phyloP scores from a whole-genome alignment of 176 grass and related monocot genomes.

The Carex parvula region DNA sequence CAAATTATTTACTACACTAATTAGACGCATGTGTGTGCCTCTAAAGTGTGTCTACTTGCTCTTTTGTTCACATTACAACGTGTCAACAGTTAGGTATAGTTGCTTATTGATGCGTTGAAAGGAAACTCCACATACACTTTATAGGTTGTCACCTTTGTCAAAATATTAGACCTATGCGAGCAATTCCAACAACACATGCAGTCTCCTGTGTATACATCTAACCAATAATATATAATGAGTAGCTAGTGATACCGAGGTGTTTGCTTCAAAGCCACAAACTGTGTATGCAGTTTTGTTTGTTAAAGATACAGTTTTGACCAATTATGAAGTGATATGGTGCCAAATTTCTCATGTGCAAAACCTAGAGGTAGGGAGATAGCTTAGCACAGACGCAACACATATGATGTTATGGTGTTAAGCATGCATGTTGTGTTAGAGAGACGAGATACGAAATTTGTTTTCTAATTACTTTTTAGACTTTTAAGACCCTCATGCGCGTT shows the following conservation, averaged over 20 bases:
- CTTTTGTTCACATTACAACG: slow-evolving; percentile 21
- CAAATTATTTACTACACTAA: slow-evolving; percentile 24
- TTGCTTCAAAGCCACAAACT: neutral
- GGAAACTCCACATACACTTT: neutral
- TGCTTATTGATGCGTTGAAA: neutral
- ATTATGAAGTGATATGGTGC: neutral
- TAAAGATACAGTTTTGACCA: slow-evolving; percentile 3
- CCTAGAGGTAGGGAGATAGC: slow-evolving; percentile 4
- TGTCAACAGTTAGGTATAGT: slow-evolving; percentile 16
- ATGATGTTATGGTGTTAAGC: neutral
- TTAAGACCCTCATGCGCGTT: neutral
- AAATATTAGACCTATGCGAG: neutral
- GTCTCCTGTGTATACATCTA: neutral
- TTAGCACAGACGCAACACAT: slow-evolving; percentile 16
- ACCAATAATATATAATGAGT: neutral
- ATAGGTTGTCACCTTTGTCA: slow-evolving; percentile 27
- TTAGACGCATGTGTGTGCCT: slow-evolving; percentile 14
- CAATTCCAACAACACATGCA: slow-evolving; percentile 1
- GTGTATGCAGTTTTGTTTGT: neutral
- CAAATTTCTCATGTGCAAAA: slow-evolving; percentile 19
- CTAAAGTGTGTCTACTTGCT: neutral
- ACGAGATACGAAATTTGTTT: neutral
- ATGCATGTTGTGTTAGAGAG: slow-evolving; percentile 3
- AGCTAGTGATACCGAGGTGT: neutral
- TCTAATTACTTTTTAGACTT: neutral